A percentile compares a stretch with the other conserved stretches of the same genome.
Conservation (phyloP, 73 alveolate species). For the Paramecium tetraurelia region DNA sequence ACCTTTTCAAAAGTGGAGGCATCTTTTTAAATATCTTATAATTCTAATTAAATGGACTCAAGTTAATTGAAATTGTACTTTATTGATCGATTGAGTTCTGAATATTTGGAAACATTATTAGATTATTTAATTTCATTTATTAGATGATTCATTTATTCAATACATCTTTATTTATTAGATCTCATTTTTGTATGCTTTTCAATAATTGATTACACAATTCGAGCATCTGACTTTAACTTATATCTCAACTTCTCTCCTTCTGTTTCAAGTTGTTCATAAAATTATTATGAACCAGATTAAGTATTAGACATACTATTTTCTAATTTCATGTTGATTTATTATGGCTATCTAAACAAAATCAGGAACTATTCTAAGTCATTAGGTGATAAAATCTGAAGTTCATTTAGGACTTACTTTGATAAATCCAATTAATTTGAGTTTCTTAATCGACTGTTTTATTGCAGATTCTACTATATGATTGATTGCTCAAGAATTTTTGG, state of each 20-base stretch:
- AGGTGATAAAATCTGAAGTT: neutral
- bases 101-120: neutral
- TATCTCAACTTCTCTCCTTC: neutral
- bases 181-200: neutral
- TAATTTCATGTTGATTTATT: neutral
- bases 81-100: neutral
- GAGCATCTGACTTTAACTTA: neutral
- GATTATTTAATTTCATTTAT: neutral
- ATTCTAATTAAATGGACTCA: neutral
- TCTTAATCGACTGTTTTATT: neutral
- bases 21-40: neutral
- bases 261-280: neutral
- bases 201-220: neutral
- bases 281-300: neutral
- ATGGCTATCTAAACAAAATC: neutral
- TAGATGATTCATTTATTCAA: neutral
- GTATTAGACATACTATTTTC: neutral
- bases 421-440: neutral
- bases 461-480: neutral
- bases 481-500: neutral
- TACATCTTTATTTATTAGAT: neutral
- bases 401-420: neutral
- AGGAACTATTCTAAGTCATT: neutral
- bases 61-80: conserved; percentile 1
- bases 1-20: neutral